Base-by-base conservation (phyloP, 306 rosid genomes). In the Ochetophila trinervis region DNA sequence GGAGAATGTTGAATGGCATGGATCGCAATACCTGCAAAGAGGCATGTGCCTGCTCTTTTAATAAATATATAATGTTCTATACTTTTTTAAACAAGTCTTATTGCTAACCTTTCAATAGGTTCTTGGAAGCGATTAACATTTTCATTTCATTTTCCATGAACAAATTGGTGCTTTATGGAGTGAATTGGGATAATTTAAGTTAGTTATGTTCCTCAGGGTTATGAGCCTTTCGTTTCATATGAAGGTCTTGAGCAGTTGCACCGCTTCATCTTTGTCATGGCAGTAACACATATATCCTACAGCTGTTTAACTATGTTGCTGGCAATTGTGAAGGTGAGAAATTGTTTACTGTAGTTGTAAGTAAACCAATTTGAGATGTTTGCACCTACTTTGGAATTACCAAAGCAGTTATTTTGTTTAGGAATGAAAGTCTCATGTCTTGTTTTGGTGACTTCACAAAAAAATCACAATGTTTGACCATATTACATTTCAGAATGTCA, bases 171-270 rank as follows among this genome's bases (percentile, higher is more conserved):
- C 20, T 52, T 34, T 76, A 53, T 35, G 65, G 23, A 72, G 37
- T 37, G 65, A 54, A 55, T 34, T 60, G 14, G 56, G 55, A 54
- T 71, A 22, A 76, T 66, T 65, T 49, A 32, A 67, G 57, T 79
- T 71, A 32, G 56, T 53, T 72, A 48, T 60, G 63, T 57, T 65
- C 40, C 68, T 27, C 88, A 93, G 99, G 99, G 93, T 73, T 76
- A 86, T 62, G 99, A 90, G 72, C 99, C 99, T 50, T 90, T 93
- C 72, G 91, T 93, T 64, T 90, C 99, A 0, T 87, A 90, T 71
- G 74, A 90, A 83, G 99, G 97, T 62, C 96, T 93, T 65, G 99
- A 93, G 84, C 99, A 93, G 78, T 82, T 93, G 90, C 99, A 93
- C 65, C 91, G 97, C 42, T 93, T 93, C 85, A 93, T 93, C 82